Evolutionary conservation across 2,329 filamentous ascomycete species (phyloP).

Genomic region (Xylaria arbuscula): DNA sequence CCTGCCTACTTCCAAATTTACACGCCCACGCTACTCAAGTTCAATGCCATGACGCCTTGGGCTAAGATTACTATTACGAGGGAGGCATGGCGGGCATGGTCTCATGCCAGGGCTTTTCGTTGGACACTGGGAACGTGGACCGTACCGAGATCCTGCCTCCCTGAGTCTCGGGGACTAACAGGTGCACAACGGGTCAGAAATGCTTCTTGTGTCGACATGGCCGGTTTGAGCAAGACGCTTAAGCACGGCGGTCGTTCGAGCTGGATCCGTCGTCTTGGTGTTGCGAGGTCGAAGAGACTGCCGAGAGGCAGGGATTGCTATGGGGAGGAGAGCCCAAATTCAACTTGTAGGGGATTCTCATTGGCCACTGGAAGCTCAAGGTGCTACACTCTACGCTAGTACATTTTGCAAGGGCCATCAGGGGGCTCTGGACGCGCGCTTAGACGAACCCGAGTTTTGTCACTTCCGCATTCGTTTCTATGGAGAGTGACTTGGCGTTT

Average conservation of each 20-base stretch:
- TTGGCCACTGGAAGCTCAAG: conserved; percentile 27
- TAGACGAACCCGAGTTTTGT: neutral
- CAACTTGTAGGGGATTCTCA: conserved; percentile 20
- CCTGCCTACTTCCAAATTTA: conserved; percentile 8
- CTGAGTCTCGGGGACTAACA: conserved; percentile 22
- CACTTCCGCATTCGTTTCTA: neutral
- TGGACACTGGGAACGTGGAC: conserved; percentile 11
- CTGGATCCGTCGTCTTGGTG: conserved; percentile 24
- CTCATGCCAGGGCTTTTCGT: conserved; percentile 11
- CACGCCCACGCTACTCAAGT: conserved; percentile 14
- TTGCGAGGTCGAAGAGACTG: conserved; percentile 20
- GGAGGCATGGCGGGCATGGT: conserved; percentile 19
- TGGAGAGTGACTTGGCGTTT: conserved; percentile 9
- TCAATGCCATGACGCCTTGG: conserved; percentile 2
- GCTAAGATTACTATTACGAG: conserved; percentile 2
- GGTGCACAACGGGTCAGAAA: conserved; percentile 39
- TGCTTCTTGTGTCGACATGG: conserved; percentile 33
- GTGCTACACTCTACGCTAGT: conserved; percentile 25
- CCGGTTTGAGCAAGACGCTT: conserved; percentile 38
- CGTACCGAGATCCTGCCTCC: conserved; percentile 14
- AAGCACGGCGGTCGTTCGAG: conserved; percentile 40
- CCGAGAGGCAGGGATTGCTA: conserved; percentile 10
- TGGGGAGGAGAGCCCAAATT: conserved; percentile 33
- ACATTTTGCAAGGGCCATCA: conserved; percentile 16
- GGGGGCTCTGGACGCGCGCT: conserved; percentile 29